Percentiles rank a stretch among this genome's conserved stretches.
Conservation (phyloP, 768 basidiomycete genomes). For the Artomyces pyxidatus region DNA sequence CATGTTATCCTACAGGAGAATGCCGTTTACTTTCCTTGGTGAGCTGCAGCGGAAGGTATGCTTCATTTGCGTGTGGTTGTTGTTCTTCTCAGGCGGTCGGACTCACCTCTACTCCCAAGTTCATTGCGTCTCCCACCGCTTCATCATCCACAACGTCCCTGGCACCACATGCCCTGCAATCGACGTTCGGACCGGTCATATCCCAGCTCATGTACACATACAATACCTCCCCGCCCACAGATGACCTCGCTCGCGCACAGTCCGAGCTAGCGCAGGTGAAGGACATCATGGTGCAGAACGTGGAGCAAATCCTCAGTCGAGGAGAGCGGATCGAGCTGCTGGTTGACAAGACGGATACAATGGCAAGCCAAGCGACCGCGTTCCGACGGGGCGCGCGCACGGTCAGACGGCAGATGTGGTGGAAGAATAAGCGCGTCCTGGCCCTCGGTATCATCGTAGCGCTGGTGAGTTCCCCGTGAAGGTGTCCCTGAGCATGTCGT, state of each 20-base stretch:
- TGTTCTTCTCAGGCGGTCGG: background rate
- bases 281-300: conserved; percentile 97
- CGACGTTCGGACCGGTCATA: conserved; percentile 61
- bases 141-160: conserved; percentile 41
- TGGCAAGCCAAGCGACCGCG: conserved; percentile 90
- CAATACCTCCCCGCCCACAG: conserved; percentile 80
- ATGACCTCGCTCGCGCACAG: conserved; percentile 87
- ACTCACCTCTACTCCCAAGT: conserved; percentile 30
- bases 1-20: conserved; percentile 43
- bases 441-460: conserved; percentile 64
- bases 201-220: conserved; percentile 77
- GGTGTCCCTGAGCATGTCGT: too few species aligned
- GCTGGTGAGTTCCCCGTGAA: conserved; percentile 41
- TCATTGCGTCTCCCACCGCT: conserved; percentile 53
- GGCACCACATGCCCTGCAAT: conserved; percentile 56
- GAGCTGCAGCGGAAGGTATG: conserved; percentile 75
- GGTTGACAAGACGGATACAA: conserved; percentile 94
- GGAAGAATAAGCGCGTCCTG: conserved; percentile 69
- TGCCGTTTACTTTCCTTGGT: conserved; percentile 89
- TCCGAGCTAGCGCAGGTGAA: conserved; percentile 85
- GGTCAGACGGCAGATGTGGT: conserved; percentile 85
- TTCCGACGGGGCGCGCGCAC: conserved; percentile 84
- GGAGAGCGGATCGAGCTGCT: conserved; percentile 95
- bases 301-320: conserved; percentile 89
- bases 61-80: too few species aligned